A percentile compares a stretch with the other conserved stretches of the same genome.
phyloP scores from a whole-genome alignment of 2,329 filamentous ascomycete genomes.

The Cercospora berteroae region DNA sequence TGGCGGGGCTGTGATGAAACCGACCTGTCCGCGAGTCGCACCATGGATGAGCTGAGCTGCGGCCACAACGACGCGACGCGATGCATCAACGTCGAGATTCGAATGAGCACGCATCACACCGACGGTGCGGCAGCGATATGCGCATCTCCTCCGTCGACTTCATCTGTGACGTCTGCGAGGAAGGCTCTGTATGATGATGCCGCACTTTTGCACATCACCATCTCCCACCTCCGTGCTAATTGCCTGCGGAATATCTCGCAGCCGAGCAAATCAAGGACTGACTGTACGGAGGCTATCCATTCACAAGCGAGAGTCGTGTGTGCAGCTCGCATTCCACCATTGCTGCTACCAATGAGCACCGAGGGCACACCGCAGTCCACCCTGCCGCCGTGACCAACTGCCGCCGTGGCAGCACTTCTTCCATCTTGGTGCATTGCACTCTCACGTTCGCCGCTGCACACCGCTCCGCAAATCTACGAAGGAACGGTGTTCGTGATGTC shows the following conservation, averaged over 20 bases:
- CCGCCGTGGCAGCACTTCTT: not conserved
- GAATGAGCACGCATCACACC: not conserved
- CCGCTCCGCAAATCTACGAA: not conserved
- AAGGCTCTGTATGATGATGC: not conserved
- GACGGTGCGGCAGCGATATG: not conserved
- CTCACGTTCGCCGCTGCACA: not conserved
- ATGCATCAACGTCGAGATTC: not conserved
- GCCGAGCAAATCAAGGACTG: conserved; percentile 1
- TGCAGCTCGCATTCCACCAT: not conserved
- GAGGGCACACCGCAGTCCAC: not conserved
- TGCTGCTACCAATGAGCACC: not conserved
- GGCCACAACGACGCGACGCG: not conserved
- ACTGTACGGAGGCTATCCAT: conserved; percentile 1
- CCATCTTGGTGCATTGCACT: not conserved
- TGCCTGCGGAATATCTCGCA: not conserved
- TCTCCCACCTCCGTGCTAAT: not conserved
- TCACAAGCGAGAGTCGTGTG: not conserved
- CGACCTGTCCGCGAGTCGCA: not conserved
- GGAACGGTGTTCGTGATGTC: conserved; percentile 64
- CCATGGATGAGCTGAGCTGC: not conserved
- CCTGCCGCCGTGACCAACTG: not conserved
- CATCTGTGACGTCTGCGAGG: not conserved
- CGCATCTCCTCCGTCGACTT: not conserved
- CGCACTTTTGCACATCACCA: not conserved
- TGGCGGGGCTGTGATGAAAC: not conserved